These are phyloP conservation scores for Cladorrhinum sp. DNA, from an alignment of 2,329 filamentous ascomycete species.

Conservation along the genomic window DNA sequence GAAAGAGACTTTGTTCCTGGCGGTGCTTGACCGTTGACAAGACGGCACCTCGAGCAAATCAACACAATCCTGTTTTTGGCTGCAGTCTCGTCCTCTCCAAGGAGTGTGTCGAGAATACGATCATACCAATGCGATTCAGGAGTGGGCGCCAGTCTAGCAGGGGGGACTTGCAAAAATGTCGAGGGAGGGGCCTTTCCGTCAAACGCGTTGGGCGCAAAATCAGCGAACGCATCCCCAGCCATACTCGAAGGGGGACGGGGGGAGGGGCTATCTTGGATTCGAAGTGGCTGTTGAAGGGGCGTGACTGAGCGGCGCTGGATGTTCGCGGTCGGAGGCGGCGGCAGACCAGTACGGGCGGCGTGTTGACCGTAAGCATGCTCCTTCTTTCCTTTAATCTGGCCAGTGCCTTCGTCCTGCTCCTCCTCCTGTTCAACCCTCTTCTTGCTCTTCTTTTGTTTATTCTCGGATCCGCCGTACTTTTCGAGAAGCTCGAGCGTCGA, in stretches of 20 bases:
- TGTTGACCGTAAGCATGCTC: slow-evolving; percentile 9
- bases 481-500: slow-evolving; percentile 89
- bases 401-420: slow-evolving; percentile 31
- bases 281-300: slow-evolving; percentile 10
- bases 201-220: slow-evolving; percentile 75
- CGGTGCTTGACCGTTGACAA: slow-evolving; percentile 94
- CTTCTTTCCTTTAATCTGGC: slow-evolving; percentile 17
- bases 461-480: slow-evolving; percentile 77
- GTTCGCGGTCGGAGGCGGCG: slow-evolving; percentile 62
- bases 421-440: slow-evolving; percentile 28
- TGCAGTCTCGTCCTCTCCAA: slow-evolving; percentile 92
- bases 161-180: slow-evolving; percentile 30
- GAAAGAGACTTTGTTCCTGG: slow-evolving; percentile 74
- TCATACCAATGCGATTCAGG: slow-evolving; percentile 80
- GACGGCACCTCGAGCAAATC: slow-evolving; percentile 75
- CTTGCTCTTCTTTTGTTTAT: slow-evolving; percentile 39
- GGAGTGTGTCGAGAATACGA: slow-evolving; percentile 81
- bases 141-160: slow-evolving; percentile 23
- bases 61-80: slow-evolving; percentile 87
- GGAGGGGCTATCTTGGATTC: slow-evolving; percentile 10
- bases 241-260: slow-evolving; percentile 35
- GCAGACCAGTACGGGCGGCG: slow-evolving; percentile 45
- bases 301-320: slow-evolving; percentile 44
- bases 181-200: slow-evolving; percentile 28
- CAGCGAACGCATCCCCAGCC: slow-evolving; percentile 37